Base-by-base conservation (phyloP, 805 yeast species). In the Metschnikowia kunwiensis region DNA sequence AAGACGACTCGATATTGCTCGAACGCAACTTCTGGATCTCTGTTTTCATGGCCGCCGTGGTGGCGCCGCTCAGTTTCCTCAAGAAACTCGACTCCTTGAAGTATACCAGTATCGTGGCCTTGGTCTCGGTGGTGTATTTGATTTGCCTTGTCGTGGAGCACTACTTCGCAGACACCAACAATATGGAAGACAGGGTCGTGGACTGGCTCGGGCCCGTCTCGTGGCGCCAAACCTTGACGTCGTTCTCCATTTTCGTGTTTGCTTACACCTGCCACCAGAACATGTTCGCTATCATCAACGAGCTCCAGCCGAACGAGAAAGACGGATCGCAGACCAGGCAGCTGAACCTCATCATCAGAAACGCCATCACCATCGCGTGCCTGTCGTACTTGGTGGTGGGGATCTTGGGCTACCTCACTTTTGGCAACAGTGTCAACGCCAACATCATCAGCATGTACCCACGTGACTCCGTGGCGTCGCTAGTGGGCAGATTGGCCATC, bases 181-280 rank as follows among this genome's bases (percentile, higher is more conserved):
- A 35, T 4, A 11, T 23, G 7, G 24, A 23, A 5, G 40, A 32
- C 10, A 34, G 39, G 11, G 45, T 47, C 10, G 55, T 57, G 2
- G 61, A 53, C 30, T 36, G 49, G 16, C 50, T 65, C 32, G 75
- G 75, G 31, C 75, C 74, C 28, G 68, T 65, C 18, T 60, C 55
- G 5, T 39, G 59, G 48, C 57, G 50, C 54, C 59, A 30, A 46
- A 72, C 57, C 52, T 61, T 82, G 40, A 71, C 82, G 16, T 77
- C 87, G 6, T 80, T 85, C 50, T 83, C 86, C 17, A 80, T 85
- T 38, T 74, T 84, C 24, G 80, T 85, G 10, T 81, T 85, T 59
- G 93, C 94, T 1, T 85, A 74, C 58, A 83, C 91, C 1, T 87
- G 93, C 33, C 83, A 83, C 41, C 91, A 85, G 63, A 85, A 83